These are phyloP conservation scores for Thelephora aurantiotincta DNA, from an alignment of 768 basidiomycete species.

Conservation along the genomic window DNA sequence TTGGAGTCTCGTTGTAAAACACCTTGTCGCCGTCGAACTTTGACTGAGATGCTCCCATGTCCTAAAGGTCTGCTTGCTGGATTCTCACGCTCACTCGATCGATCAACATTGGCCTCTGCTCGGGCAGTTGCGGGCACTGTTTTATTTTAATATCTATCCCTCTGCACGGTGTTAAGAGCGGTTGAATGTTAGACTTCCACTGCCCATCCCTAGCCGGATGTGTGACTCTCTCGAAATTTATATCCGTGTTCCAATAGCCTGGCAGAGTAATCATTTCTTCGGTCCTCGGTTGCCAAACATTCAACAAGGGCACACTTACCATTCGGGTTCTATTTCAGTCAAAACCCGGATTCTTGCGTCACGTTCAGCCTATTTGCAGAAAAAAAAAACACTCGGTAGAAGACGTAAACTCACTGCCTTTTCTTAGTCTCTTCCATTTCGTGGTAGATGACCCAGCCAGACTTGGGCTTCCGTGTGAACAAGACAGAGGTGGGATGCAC, in stretches of 20 bases:
- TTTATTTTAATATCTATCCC: too few relatives aligned
- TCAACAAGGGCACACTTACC: conserved; percentile 45
- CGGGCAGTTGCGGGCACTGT: too few relatives aligned
- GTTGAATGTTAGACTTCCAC: too few relatives aligned
- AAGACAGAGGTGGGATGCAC: conserved; percentile 91
- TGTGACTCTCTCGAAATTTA: conserved; percentile 24
- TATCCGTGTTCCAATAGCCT: conserved; percentile 40
- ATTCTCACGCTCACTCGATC: too few relatives aligned
- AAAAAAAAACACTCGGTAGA: neutral
- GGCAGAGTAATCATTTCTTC: neutral
- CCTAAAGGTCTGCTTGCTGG: too few relatives aligned
- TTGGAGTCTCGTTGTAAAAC: conserved; percentile 24
- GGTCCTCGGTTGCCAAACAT: neutral
- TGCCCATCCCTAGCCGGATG: too few relatives aligned
- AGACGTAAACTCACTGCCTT: conserved; percentile 48
- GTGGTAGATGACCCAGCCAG: conserved; percentile 90
- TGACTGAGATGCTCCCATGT: conserved; percentile 64
- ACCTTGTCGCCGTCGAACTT: conserved; percentile 40
- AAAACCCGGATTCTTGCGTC: conserved; percentile 68
- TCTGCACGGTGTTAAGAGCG: too few relatives aligned
- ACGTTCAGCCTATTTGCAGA: conserved; percentile 8
- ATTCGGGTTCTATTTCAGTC: conserved; percentile 92
- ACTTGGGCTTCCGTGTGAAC: conserved; percentile 82
- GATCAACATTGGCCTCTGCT: too few relatives aligned
- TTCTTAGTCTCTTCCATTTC: conserved; percentile 97